Percentiles rank a stretch among this genome's conserved stretches.
Conservation (phyloP, 202 grass and related monocot species). For the Musa balbisiana region DNA sequence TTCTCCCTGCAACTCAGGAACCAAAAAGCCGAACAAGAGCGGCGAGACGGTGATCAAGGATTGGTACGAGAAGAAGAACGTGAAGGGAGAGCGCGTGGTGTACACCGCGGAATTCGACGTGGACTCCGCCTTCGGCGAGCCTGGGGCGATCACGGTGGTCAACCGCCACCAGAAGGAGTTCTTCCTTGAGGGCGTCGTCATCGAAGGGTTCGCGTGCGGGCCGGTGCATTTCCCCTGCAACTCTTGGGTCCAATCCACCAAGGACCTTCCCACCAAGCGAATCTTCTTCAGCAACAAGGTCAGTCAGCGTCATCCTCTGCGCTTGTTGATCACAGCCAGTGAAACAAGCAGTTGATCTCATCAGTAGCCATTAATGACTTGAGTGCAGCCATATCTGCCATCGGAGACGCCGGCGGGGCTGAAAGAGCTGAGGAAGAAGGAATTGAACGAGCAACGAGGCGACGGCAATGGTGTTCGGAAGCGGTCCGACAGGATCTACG, state of each 20-base stretch:
- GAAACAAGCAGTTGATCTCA: not conserved
- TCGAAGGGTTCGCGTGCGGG: constrained; percentile 62
- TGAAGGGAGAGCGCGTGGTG: constrained; percentile 73
- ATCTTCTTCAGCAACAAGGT: constrained; percentile 99
- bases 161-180: constrained; percentile 84
- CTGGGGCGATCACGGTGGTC: constrained; percentile 55
- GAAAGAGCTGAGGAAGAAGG: constrained; percentile 67
- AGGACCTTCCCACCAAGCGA: constrained; percentile 45
- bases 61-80: constrained; percentile 63
- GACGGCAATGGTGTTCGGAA: constrained; percentile 69
- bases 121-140: constrained; percentile 66
- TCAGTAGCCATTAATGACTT: not conserved
- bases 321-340: not conserved
- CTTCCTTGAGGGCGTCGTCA: constrained; percentile 83
- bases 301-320: constrained; percentile 16
- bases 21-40: constrained; percentile 46
- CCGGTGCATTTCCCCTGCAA: constrained; percentile 71
- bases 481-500: constrained; percentile 74
- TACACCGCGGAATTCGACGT: constrained; percentile 83
- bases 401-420: constrained; percentile 74
- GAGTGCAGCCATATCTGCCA: constrained; percentile 87
- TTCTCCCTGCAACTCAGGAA: constrained; percentile 31
- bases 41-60: constrained; percentile 59
- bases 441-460: constrained; percentile 64
- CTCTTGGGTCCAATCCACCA: constrained; percentile 87